These are phyloP conservation scores for Chlorella vulgaris DNA, from an alignment of 139 green algal genomes.

Conservation along the genomic window DNA sequence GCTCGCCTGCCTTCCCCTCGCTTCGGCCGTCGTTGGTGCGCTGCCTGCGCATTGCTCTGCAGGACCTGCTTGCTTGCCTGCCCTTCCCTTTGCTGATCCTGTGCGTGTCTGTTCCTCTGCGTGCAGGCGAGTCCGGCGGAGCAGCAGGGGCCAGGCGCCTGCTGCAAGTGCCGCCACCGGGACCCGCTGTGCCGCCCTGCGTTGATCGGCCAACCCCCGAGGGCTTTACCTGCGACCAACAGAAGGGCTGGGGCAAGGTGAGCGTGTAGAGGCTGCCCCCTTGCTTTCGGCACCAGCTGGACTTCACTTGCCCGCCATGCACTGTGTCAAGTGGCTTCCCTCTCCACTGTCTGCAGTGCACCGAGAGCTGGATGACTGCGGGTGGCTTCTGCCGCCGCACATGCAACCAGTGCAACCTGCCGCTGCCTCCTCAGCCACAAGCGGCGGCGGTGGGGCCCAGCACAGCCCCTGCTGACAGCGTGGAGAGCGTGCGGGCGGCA, in stretches of 20 bases:
- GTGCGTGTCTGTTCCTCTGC: too few species aligned
- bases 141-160: not conserved
- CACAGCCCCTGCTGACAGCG: not conserved
- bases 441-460: not conserved
- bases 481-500: not conserved
- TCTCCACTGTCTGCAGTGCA: constrained; percentile 18
- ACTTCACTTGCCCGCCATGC: not conserved
- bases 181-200: not conserved
- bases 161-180: not conserved
- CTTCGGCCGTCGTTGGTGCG: too few species aligned
- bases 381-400: constrained; percentile 21
- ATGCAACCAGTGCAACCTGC: not conserved
- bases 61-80: not conserved
- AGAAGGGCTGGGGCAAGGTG: constrained; percentile 21
- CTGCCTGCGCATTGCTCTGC: too few species aligned
- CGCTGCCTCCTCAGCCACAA: not conserved
- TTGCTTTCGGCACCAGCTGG: not conserved
- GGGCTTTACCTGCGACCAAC: constrained; percentile 18
- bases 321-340: too few species aligned
- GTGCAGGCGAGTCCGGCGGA: not conserved
- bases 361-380: not conserved
- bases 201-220: constrained; percentile 1
- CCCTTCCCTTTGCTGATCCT: not conserved
- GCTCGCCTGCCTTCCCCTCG: too few species aligned
- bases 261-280: not conserved